Evolutionary conservation across 2,329 filamentous ascomycete species (phyloP).

Genomic region (Davidsoniella virescens): DNA sequence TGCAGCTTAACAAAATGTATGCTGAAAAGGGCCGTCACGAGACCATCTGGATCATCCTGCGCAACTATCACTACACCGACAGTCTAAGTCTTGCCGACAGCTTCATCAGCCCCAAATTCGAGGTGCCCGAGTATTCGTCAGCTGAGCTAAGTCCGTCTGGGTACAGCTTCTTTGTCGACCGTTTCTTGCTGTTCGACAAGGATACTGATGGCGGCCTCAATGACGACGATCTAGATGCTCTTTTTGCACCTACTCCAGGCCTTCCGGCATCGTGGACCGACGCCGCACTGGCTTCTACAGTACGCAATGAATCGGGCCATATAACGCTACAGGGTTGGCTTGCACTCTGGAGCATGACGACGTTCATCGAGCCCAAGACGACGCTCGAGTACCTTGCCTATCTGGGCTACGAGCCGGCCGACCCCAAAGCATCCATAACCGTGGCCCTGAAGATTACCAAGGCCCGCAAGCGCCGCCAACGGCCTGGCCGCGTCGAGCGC

Average conservation of each 20-base stretch:
- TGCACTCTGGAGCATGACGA: slow-evolving; percentile 99
- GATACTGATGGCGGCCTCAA: slow-evolving; percentile 94
- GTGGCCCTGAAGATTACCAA: slow-evolving; percentile 86
- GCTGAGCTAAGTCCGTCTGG: slow-evolving; percentile 87
- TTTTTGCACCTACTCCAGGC: slow-evolving; percentile 88
- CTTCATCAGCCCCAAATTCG: slow-evolving; percentile 85
- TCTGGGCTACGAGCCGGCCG: slow-evolving; percentile 76
- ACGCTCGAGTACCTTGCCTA: slow-evolving; percentile 93
- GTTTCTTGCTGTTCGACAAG: slow-evolving; percentile 89
- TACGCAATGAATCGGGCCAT: slow-evolving; percentile 85
- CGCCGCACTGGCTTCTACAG: slow-evolving; percentile 78
- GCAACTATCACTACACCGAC: slow-evolving; percentile 92
- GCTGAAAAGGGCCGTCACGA: slow-evolving; percentile 95
- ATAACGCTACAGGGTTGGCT: slow-evolving; percentile 96
- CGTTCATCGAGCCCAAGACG: slow-evolving; percentile 86
- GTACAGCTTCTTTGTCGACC: slow-evolving; percentile 93
- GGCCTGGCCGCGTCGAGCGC: slow-evolving; percentile 72
- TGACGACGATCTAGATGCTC: slow-evolving; percentile 62
- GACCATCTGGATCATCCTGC: slow-evolving; percentile 92
- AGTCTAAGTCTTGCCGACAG: slow-evolving; percentile 80
- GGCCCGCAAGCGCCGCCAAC: slow-evolving; percentile 66
- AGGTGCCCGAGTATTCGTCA: slow-evolving; percentile 81
- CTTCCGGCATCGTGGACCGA: slow-evolving; percentile 77
- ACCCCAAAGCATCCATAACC: slow-evolving; percentile 59
- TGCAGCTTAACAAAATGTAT: slow-evolving; percentile 88